phyloP scores from a whole-genome alignment of 768 basidiomycete species.

The Saitozyma podzolica region DNA sequence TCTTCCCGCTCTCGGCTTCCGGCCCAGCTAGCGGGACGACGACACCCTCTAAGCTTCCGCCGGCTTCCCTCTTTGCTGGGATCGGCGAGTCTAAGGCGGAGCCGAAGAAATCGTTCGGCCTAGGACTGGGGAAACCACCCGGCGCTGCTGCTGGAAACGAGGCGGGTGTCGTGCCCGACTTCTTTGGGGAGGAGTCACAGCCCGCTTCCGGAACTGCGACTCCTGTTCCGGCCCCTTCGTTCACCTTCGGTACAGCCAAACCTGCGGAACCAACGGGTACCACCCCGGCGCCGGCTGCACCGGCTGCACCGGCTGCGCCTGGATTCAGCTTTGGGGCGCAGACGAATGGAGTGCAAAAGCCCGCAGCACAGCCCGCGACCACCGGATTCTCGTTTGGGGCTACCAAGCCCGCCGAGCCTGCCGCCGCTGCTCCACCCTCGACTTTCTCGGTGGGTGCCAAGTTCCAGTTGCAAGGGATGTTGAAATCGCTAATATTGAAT shows the following conservation, averaged over 20 bases:
- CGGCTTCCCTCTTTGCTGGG: conserved; percentile 7
- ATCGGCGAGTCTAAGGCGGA: conserved; percentile 4
- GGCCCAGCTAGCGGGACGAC: conserved; percentile 6
- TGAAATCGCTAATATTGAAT: neutral
- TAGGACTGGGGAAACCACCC: conserved; percentile 31
- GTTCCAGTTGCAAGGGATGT: neutral
- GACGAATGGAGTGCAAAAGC: neutral
- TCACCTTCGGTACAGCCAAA: conserved; percentile 2
- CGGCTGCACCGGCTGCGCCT: neutral
- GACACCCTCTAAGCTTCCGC: conserved; percentile 5
- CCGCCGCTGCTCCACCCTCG: neutral
- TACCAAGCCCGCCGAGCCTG: conserved; percentile 6
- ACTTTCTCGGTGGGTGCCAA: neutral
- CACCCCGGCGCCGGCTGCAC: neutral
- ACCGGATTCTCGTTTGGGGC: conserved; percentile 7
- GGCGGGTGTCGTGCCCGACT: conserved; percentile 15
- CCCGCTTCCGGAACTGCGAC: conserved; percentile 17
- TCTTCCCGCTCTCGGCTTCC: conserved; percentile 7
- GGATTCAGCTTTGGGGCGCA: conserved; percentile 12
- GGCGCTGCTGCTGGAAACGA: neutral
- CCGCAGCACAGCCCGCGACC: neutral
- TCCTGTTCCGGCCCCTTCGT: conserved; percentile 8
- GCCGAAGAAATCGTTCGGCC: conserved; percentile 10
- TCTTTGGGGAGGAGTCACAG: conserved; percentile 21
- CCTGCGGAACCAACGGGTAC: conserved; percentile 7